Evolutionary conservation across 108 stramenopile genomes (phyloP).

Genomic region (Skeletonema grethae): DNA sequence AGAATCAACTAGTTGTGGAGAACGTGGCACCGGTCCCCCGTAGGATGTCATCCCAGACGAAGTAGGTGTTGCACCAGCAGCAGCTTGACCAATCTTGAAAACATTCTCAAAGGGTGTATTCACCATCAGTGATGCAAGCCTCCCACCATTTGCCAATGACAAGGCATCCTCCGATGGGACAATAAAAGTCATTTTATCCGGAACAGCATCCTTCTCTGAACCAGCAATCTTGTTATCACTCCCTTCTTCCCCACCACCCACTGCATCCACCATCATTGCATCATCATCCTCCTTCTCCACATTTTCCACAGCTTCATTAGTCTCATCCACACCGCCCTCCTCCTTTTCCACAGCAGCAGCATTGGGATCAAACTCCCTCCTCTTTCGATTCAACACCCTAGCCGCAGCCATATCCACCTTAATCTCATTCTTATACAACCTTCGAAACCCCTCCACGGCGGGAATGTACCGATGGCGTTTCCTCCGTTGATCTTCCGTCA

Average conservation of each 20-base stretch:
- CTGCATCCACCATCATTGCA: constrained; percentile 14
- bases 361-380: neutral
- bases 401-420: constrained; percentile 75
- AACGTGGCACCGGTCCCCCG: constrained; percentile 32
- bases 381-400: constrained; percentile 20
- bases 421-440: constrained; percentile 72
- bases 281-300: constrained; percentile 8
- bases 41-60: neutral
- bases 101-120: constrained; percentile 38
- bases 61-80: neutral
- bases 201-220: neutral
- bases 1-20: constrained; percentile 66
- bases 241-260: constrained; percentile 2
- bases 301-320: neutral
- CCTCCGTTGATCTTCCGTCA: constrained; percentile 80
- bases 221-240: neutral
- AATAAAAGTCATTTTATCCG: constrained; percentile 18
- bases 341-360: neutral
- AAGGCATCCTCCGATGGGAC: constrained; percentile 43
- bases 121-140: constrained; percentile 46
- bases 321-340: neutral
- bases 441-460: constrained; percentile 79
- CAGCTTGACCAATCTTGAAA: constrained; percentile 44
- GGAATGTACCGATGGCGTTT: constrained; percentile 79
- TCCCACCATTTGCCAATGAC: constrained; percentile 30